Evolutionary conservation across 345 rosid species (phyloP), one percentile per base, ranked within the genome.

Genomic region (Zanthoxylum bungeanum): DNA sequence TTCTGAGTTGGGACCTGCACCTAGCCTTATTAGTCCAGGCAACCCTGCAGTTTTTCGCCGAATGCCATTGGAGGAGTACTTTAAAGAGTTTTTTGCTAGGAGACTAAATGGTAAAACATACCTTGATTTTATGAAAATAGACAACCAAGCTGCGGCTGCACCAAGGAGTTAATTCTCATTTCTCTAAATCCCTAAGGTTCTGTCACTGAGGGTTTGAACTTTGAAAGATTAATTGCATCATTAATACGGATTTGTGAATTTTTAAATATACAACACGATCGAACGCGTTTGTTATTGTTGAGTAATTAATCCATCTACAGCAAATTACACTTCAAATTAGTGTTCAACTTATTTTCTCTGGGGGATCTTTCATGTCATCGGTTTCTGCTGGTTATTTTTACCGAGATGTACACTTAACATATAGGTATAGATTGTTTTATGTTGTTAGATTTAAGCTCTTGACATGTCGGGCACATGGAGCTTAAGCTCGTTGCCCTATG

Each of bases 71-170:
- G 76, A 77, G 37, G 36, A 59, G 57, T 80, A 80, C 46, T 73
- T 76, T 62, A 73, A 77, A 70, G 78, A 76, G 11, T 76, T 76
- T 53, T 77, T 76, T 50, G 52, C 80, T 47, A 21, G 60, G 56
- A 73, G 50, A 50, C 42, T 80, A n/a, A 31, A 74, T 1, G 83
- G 78, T 14, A 80, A 80, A 66, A 58, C 71, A 4, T 76, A 76
- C 49, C 55, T 76, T 52, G 78, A 73, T 60, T 74, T 73, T 65
- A 76, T 65, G 75, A 70, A 50, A 57, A 39, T 64, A 1, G 53
- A 61, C 51, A 28, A 57, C 3, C 9, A 4, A 6, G 21, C 0
- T 2, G 8, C 8, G 21, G 5, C 61, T 57, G 28, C 61, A 57
- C 14, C 59, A 25, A 11, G n/a, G 37, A 2, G 57, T 51, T n/a